Percentiles rank a stretch among this genome's conserved stretches.
Conservation (phyloP, 2,329 filamentous ascomycete species). For the Chrysoporthe austroafricana region DNA sequence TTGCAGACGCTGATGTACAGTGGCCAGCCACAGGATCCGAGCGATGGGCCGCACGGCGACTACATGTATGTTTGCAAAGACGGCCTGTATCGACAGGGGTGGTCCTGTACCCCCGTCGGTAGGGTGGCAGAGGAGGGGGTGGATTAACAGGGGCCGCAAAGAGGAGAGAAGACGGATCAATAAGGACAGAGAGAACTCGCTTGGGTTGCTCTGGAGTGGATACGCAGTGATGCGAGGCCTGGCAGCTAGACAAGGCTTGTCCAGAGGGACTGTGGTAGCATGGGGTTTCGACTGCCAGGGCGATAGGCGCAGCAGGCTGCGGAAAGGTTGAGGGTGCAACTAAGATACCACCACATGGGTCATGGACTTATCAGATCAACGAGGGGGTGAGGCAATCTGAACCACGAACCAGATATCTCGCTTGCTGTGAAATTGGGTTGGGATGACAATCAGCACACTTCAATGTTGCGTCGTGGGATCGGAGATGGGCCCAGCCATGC, state of each 20-base stretch:
- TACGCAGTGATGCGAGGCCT: constrained; percentile 24
- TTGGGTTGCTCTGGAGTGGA: constrained; percentile 25
- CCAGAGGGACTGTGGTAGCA: constrained; percentile 16
- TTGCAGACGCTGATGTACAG: constrained; percentile 33
- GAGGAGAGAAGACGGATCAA: constrained; percentile 34
- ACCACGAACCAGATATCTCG: constrained; percentile 9
- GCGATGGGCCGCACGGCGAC: constrained; percentile 35
- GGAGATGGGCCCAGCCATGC: constrained; percentile 12
- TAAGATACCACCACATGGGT: constrained; percentile 14
- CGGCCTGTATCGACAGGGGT: constrained; percentile 46
- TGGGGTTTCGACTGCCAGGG: constrained; percentile 17
- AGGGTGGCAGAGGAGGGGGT: constrained; percentile 31
- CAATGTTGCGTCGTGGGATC: constrained; percentile 22
- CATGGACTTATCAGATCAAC: constrained; percentile 20
- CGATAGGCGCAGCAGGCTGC: constrained; percentile 22
- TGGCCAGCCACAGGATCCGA: constrained; percentile 36
- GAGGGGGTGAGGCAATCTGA: constrained; percentile 4
- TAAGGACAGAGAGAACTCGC: constrained; percentile 22
- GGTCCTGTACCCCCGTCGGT: constrained; percentile 25
- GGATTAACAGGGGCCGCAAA: constrained; percentile 33
- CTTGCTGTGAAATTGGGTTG: constrained; percentile 1
- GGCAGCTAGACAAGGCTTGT: constrained; percentile 14
- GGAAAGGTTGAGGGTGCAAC: constrained; percentile 19
- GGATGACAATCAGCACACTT: constrained; percentile 5
- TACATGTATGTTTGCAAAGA: constrained; percentile 44